phyloP scores from a whole-genome alignment of 2,329 filamentous ascomycete species.

The Hypoxylon sp. region DNA sequence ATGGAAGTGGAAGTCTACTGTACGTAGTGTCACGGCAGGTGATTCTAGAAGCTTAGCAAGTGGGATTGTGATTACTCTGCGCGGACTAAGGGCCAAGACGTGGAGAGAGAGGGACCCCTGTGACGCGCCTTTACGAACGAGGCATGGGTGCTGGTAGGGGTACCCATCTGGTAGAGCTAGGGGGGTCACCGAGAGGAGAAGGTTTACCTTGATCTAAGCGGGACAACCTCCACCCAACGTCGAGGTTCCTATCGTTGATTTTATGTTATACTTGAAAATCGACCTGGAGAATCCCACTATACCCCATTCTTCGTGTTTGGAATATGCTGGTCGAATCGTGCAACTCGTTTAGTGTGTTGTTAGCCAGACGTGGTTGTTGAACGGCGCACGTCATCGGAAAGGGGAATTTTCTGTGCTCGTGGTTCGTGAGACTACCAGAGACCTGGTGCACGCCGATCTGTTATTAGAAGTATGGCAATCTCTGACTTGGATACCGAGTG shows the following conservation, averaged over 20 bases:
- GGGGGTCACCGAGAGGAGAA: neutral
- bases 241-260: too few species aligned
- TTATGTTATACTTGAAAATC: too few species aligned
- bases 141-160: constrained; percentile 15
- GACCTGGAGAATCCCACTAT: too few species aligned
- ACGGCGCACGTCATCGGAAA: constrained; percentile 11
- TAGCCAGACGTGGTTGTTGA: constrained; percentile 5
- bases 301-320: too few species aligned
- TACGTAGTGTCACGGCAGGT: constrained; percentile 5
- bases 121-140: constrained; percentile 23
- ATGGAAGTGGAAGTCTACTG: too few species aligned
- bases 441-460: neutral
- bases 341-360: too few species aligned
- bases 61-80: neutral
- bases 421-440: neutral
- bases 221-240: too few species aligned
- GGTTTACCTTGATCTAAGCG: too few species aligned
- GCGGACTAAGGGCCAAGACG: constrained; percentile 16
- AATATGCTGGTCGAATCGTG: too few species aligned
- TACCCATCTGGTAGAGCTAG: too few species aligned
- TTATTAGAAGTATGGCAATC: too few species aligned
- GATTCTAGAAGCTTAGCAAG: constrained; percentile 16
- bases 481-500: too few species aligned
- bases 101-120: constrained; percentile 10
- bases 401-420: constrained; percentile 4